Evolutionary conservation across 345 rosid species (phyloP).

Genomic region (Orychophragmus violaceus): DNA sequence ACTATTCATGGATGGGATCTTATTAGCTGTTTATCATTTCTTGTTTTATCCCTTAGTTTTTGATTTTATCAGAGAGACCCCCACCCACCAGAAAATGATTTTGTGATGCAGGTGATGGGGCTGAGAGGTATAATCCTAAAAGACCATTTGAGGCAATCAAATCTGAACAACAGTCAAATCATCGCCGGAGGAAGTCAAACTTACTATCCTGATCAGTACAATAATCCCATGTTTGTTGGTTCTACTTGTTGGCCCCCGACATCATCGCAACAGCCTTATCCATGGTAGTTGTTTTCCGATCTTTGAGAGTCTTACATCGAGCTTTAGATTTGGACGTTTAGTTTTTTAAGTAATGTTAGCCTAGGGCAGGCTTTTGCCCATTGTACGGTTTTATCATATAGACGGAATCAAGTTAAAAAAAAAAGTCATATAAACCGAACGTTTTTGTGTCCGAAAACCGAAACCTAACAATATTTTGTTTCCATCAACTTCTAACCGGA

Average conservation of each 20-base stretch:
- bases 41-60: neutral
- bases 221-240: constrained; percentile 6
- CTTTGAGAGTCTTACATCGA: neutral
- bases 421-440: neutral
- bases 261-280: constrained; percentile 2
- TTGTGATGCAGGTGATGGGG: neutral
- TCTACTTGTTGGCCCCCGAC: constrained; percentile 5
- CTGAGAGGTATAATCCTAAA: constrained; percentile 21
- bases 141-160: constrained; percentile 16
- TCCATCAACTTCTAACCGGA: no score
- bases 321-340: neutral
- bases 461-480: neutral
- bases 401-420: no score
- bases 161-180: constrained; percentile 5
- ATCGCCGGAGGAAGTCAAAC: neutral
- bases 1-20: neutral
- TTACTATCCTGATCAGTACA: constrained; percentile 4
- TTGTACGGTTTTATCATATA: neutral
- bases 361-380: neutral
- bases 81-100: neutral
- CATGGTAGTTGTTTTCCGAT: neutral
- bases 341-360: neutral
- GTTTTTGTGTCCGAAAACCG: neutral
- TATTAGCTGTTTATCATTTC: neutral
- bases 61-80: neutral